Evolutionary conservation across 2,329 filamentous ascomycete genomes (phyloP), one percentile per base, ranked within the genome.

Genomic region (Helotiales sp.): DNA sequence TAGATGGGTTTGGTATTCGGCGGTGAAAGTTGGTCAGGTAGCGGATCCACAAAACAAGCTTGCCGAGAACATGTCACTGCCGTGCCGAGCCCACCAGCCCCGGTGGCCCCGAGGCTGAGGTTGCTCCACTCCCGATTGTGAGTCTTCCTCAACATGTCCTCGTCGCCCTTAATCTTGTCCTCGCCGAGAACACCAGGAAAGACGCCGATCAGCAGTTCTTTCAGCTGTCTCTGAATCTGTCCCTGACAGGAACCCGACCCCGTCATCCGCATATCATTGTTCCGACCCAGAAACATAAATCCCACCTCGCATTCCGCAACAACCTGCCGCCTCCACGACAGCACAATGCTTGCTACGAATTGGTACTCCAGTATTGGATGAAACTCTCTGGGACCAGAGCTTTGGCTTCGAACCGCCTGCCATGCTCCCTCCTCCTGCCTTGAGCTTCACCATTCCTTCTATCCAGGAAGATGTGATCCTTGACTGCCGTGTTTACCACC

Each of bases 401-500:
- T 61, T 62, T 24, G 67, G 63, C 70, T 63, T 61, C 28, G 57
- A 66, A 65, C 52, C 49, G 66, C 65, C 68, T 67, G 60, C 57
- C 66, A 86, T 86, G 82, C 84, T 89, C 63, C 86, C 86, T 63
- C 81, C 83, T 71, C 87, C 87, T 34, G 83, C 83, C 52, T 75
- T 90, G 70, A 87, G 85, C 74, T 92, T 97, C 77, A 91, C 89
- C 24, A 88, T 98, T 65, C 94, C 94, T 34, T 97, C 93, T 66
- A 80, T 97, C 61, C 86, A 96, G 79, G 94, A 97, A 79, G 87
- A 89, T 67, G 87, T 85, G 11, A 81, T 84, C 11, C 87, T 99
- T 64, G 87, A 94, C 73, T 96, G 93, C 77, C 91, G 95, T 65
- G 80, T 98, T 67, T 96, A 96, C 78, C 90, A 96, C 73, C 90